Evolutionary conservation across 306 rosid species (phyloP), one percentile per base, ranked within the genome.

Genomic region (Crotalaria pallida): DNA sequence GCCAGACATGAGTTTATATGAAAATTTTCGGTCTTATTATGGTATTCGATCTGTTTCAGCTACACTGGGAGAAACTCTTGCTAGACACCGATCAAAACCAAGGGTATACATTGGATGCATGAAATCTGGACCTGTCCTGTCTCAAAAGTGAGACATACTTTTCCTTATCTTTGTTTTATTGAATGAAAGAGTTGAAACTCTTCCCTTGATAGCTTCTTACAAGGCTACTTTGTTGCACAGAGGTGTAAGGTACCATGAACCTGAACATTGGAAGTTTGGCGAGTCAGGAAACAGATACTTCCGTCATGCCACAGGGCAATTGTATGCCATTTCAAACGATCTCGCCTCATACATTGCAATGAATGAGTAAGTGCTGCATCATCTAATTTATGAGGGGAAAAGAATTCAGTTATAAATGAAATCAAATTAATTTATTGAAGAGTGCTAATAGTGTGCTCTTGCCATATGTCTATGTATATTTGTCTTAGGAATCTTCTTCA

Each of bases 241-340:
- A 84, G 99, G 99, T 44, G 99, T 95, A 79, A 82, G 99, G 77
- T 95, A 95, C 84, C 97, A 95, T 70, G 97, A 95, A 82, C 99
- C 99, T 0, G 99, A 95, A 52, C 57, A 95, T 21, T 89, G 99
- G 99, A 95, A 91, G 61, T 95, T 95, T 12, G 97, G 99, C 0
- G 99, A 95, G 84, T 38, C 89, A 3, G 99, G 99, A 67, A 95
- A 95, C 88, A 95, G 73, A 84, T 95, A 95, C 81, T 95, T 95
- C 81, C 97, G 99, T 55, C 99, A 95, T 12, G 99, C 99, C 78
- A 95, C 99, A 0, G 99, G 99, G 34, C 99, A 95, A 77, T 80
- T 95, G 55, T 95, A 95, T 67, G 99, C 99, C 53, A 81, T 95
- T 75, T 95, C 99, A 48, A 95, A 82, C 48, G 97, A 95, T 73